These are phyloP conservation scores for Penicillium cinerascens DNA, from an alignment of 495 filamentous ascomycete genomes.

Conservation along the genomic window DNA sequence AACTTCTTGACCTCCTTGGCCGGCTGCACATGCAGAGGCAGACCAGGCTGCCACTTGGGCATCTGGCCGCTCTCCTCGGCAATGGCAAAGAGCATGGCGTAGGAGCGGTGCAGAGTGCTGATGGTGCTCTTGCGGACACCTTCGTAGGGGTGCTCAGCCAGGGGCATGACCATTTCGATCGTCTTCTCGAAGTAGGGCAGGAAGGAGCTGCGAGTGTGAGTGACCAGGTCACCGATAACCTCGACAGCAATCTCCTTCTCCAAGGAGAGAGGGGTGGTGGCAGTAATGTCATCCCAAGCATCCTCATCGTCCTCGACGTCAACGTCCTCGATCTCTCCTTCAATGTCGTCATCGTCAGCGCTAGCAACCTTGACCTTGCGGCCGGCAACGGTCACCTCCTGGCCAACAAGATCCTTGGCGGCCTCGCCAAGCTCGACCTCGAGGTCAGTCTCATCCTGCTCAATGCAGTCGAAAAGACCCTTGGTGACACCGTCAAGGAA, in stretches of 20 bases:
- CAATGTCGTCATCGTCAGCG: constrained; percentile 53
- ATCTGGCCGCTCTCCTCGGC: constrained; percentile 75
- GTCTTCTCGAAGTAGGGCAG: constrained; percentile 91
- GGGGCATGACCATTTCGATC: constrained; percentile 71
- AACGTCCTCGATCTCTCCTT: constrained; percentile 57
- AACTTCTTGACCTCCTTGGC: constrained; percentile 76
- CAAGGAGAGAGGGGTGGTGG: constrained; percentile 79
- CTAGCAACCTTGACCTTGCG: constrained; percentile 80
- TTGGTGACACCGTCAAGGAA: constrained; percentile 85
- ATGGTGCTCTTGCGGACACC: constrained; percentile 89
- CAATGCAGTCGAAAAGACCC: constrained; percentile 77
- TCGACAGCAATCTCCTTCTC: constrained; percentile 98
- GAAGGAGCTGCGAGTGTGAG: constrained; percentile 70
- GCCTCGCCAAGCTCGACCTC: constrained; percentile 76
- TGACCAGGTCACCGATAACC: constrained; percentile 88
- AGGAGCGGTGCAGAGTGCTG: constrained; percentile 86
- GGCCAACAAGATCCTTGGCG: constrained; percentile 70
- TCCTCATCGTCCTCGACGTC: constrained; percentile 74
- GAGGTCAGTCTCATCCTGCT: constrained; percentile 84
- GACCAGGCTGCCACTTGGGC: constrained; percentile 82
- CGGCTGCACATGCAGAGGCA: constrained; percentile 77
- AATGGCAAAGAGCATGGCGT: constrained; percentile 84
- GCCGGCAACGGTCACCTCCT: constrained; percentile 71
- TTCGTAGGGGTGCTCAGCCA: constrained; percentile 86
- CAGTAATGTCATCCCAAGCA: constrained; percentile 77